These are phyloP conservation scores for Hypsizygus marmoreus DNA, from an alignment of 768 basidiomycete genomes.

Conservation along the genomic window DNA sequence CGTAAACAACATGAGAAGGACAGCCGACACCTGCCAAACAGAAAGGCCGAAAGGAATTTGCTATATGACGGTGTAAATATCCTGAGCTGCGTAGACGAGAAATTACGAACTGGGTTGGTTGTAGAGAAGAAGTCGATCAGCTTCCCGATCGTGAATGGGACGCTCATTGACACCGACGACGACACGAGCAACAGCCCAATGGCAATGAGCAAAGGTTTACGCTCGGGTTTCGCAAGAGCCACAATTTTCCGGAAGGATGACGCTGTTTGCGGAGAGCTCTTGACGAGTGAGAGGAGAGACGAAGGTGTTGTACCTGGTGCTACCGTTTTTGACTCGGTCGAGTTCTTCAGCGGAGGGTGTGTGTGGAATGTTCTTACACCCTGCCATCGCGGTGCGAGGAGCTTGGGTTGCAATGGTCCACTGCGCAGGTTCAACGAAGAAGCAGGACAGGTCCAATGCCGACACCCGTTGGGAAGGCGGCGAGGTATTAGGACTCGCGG, in stretches of 20 bases:
- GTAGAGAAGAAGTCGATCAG: conserved; percentile 92
- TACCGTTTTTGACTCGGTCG: conserved; percentile 1
- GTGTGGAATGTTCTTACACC: conserved; percentile 9
- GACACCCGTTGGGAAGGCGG: conserved; percentile 7
- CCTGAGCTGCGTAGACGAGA: background rate
- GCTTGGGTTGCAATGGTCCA: background rate
- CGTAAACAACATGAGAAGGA: conserved; percentile 77
- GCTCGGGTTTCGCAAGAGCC: conserved; percentile 81
- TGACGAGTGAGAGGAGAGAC: conserved; percentile 30
- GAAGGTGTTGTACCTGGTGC: conserved; percentile 2
- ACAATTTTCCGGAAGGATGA: conserved; percentile 78
- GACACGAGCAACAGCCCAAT: conserved; percentile 84
- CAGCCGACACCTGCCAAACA: conserved; percentile 74
- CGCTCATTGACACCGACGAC: conserved; percentile 86
- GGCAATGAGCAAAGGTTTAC: conserved; percentile 72
- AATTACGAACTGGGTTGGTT: conserved; percentile 58
- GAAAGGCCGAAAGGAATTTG: conserved; percentile 82
- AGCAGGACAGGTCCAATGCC: conserved; percentile 1
- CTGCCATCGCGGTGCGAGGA: background rate
- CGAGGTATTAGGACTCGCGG: conserved; percentile 4
- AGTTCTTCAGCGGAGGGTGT: conserved; percentile 7
- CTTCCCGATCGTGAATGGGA: conserved; percentile 91
- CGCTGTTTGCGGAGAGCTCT: conserved; percentile 39
- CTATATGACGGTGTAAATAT: conserved; percentile 31
- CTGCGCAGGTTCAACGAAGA: background rate